Evolutionary conservation across 495 filamentous ascomycete genomes (phyloP).

Genomic region (Penicillium argentinense): DNA sequence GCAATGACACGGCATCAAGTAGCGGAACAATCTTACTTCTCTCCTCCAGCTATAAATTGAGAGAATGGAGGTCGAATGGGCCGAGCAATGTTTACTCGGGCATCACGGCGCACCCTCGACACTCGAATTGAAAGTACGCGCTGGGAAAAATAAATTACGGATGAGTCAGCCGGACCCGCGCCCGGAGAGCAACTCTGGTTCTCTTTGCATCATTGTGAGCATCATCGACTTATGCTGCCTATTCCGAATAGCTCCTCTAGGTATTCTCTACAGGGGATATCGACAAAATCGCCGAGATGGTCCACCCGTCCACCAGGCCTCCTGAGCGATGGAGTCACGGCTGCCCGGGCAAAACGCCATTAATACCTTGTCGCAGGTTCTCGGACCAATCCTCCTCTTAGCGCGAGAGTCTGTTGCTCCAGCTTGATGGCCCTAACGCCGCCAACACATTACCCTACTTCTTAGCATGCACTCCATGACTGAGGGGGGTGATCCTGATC

Average conservation of each 20-base stretch:
- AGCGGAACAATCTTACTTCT: too few relatives aligned
- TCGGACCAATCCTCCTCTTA: slow-evolving; percentile 4
- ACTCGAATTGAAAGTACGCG: too few relatives aligned
- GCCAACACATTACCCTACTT: slow-evolving; percentile 3
- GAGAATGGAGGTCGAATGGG: too few relatives aligned
- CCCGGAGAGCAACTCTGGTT: slow-evolving; percentile 16
- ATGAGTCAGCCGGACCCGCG: slow-evolving; percentile 23
- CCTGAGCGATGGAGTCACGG: too few relatives aligned
- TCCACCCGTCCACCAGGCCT: too few relatives aligned
- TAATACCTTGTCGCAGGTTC: not conserved
- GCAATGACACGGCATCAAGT: too few relatives aligned
- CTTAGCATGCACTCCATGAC: not conserved
- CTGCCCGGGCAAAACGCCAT: too few relatives aligned
- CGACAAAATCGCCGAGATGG: too few relatives aligned
- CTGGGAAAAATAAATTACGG: slow-evolving; percentile 21
- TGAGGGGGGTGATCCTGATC: slow-evolving; percentile 6
- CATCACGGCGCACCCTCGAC: too few relatives aligned
- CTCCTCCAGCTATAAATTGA: too few relatives aligned
- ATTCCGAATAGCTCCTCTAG: not conserved
- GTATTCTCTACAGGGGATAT: not conserved
- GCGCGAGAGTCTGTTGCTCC: slow-evolving; percentile 15
- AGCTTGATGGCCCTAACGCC: slow-evolving; percentile 15
- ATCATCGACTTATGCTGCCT: slow-evolving; percentile 28
- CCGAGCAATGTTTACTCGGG: too few relatives aligned
- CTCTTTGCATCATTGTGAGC: slow-evolving; percentile 39